Conservation (phyloP, 139 green algal species). For the Trebouxia sp. region DNA sequence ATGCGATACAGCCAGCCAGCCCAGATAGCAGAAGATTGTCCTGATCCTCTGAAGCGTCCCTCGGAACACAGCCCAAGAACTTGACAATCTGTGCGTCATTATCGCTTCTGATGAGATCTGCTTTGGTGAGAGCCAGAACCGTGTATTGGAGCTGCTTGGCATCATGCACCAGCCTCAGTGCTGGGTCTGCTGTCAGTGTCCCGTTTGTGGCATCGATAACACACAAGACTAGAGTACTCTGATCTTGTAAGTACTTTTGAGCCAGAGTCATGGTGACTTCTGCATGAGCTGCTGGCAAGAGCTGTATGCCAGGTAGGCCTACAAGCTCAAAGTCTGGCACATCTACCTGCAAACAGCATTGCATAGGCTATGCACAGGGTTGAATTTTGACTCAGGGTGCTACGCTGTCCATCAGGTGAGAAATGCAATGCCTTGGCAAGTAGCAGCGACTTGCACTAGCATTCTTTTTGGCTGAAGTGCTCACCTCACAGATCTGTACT, state of each 20-base stretch:
- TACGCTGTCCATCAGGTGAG: neutral
- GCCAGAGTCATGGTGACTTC: neutral
- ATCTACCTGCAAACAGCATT: constrained; percentile 6
- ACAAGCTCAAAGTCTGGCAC: constrained; percentile 25
- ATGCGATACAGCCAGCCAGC: neutral
- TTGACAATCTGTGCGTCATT: neutral
- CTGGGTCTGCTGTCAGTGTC: neutral
- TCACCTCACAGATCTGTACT: neutral
- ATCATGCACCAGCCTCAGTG: neutral
- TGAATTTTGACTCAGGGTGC: neutral
- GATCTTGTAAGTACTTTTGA: neutral
- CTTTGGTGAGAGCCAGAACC: constrained; percentile 23
- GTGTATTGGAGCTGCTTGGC: neutral
- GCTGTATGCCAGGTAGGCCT: neutral
- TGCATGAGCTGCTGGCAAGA: neutral
- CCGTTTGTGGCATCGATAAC: neutral
- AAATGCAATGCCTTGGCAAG: neutral
- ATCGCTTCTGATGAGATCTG: neutral
- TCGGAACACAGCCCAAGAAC: neutral
- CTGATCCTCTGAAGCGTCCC: too few relatives aligned
- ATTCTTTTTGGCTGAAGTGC: neutral
- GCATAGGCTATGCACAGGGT: too few relatives aligned
- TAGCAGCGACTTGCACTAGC: neutral
- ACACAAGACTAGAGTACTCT: constrained; percentile 18
- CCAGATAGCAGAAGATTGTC: too few relatives aligned